Percentiles rank a stretch among this genome's conserved stretches.
Evolutionary conservation across 352 stramenopile genomes (phyloP).

Genomic region (Globisporangium irregulare): DNA sequence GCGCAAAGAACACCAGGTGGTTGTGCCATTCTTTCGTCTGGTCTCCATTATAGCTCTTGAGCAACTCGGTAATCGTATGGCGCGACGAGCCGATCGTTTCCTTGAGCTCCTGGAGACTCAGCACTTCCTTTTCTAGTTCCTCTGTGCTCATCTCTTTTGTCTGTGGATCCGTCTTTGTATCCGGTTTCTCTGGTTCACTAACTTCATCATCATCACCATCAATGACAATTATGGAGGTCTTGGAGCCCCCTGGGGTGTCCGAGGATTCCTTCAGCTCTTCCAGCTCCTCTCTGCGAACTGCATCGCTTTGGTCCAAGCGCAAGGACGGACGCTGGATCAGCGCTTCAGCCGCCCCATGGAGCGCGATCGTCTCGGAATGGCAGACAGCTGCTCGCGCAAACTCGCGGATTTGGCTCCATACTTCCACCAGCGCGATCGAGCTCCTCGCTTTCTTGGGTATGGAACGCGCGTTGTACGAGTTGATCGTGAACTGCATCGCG

Average conservation of each 20-base stretch:
- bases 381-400: constrained; percentile 22
- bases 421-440: constrained; percentile 6
- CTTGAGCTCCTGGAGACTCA: constrained; percentile 5
- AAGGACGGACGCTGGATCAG: constrained; percentile 47
- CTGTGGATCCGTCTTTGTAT: neutral
- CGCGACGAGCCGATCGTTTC: constrained; percentile 2
- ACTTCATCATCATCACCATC: neutral
- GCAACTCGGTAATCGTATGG: constrained; percentile 4
- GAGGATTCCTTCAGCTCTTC: neutral
- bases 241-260: neutral
- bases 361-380: constrained; percentile 38
- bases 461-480: constrained; percentile 6
- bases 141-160: neutral
- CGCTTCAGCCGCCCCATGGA: constrained; percentile 37
- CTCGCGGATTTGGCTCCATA: constrained; percentile 14
- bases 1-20: constrained; percentile 14
- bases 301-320: constrained; percentile 5
- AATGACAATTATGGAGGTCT: neutral
- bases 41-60: constrained; percentile 10
- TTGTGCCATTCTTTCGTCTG: constrained; percentile 7
- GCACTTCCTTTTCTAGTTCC: neutral
- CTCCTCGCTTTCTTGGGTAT: constrained; percentile 1
- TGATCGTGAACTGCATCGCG: neutral
- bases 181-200: neutral
- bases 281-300: neutral